Conservation (phyloP, 2,329 filamentous ascomycete species). For the Laburnicola sp. region DNA sequence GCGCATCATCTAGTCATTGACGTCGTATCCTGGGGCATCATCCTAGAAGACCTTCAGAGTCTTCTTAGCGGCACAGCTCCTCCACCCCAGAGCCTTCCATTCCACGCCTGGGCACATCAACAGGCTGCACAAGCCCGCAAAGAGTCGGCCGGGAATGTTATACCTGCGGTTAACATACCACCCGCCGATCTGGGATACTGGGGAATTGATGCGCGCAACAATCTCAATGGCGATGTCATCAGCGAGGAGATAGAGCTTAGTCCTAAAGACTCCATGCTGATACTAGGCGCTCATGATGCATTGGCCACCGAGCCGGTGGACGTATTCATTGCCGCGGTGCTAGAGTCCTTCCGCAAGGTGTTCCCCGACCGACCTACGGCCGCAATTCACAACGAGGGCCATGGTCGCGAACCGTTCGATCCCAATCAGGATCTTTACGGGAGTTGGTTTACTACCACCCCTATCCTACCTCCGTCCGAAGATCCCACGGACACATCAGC, state of each 20-base stretch:
- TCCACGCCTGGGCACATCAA: conserved; percentile 42
- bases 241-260: conserved; percentile 34
- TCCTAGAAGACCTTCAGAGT: conserved; percentile 43
- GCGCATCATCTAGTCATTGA: conserved; percentile 44
- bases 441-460: conserved; percentile 56
- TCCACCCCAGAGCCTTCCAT: conserved; percentile 36
- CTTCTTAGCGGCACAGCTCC: conserved; percentile 28
- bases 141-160: conserved; percentile 25
- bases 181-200: conserved; percentile 40
- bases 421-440: conserved; percentile 51
- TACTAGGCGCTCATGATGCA: conserved; percentile 37
- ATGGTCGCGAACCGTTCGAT: conserved; percentile 53
- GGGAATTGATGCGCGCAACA: conserved; percentile 38
- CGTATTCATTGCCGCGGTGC: conserved; percentile 39
- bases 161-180: conserved; percentile 32
- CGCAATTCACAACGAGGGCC: conserved; percentile 53
- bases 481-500: conserved; percentile 33
- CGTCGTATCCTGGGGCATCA: conserved; percentile 46
- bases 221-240: conserved; percentile 38
- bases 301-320: conserved; percentile 42
- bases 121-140: conserved; percentile 34
- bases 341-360: conserved; percentile 48
- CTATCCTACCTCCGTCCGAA: conserved; percentile 26
- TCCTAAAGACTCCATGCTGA: conserved; percentile 33
- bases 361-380: conserved; percentile 49